These are phyloP conservation scores for Colletotrichum cordylinicola DNA, from an alignment of 2,329 filamentous ascomycete genomes.

Conservation along the genomic window DNA sequence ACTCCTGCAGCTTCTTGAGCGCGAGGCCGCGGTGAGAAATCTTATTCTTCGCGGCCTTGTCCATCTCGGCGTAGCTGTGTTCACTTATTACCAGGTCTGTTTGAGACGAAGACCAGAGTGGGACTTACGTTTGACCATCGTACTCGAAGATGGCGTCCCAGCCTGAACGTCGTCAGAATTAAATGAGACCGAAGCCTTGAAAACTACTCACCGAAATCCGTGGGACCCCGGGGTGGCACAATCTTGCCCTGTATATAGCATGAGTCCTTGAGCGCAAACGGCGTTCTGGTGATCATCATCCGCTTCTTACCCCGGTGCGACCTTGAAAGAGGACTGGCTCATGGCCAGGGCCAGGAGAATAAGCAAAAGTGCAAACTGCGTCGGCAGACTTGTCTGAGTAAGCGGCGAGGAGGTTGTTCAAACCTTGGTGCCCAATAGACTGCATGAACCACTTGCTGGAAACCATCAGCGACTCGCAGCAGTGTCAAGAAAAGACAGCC, in stretches of 20 bases:
- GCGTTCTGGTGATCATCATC: background rate
- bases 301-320: constrained; percentile 70
- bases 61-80: constrained; percentile 88
- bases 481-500: background rate
- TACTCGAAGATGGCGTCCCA: constrained; percentile 99
- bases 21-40: constrained; percentile 92
- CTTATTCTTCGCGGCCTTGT: constrained; percentile 83
- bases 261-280: background rate
- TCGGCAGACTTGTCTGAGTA: constrained; percentile 92
- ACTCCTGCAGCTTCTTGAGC: constrained; percentile 83
- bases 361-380: constrained; percentile 95
- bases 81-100: background rate
- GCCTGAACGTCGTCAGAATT: constrained; percentile 55
- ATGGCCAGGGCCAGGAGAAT: constrained; percentile 82
- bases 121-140: constrained; percentile 77
- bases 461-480: background rate
- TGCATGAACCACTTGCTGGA: constrained; percentile 92
- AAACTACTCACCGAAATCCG: constrained; percentile 74
- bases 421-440: constrained; percentile 78
- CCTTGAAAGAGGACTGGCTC: constrained; percentile 92
- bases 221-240: constrained; percentile 80
- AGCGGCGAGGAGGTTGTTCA: constrained; percentile 88
- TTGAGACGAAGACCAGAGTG: background rate
- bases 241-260: constrained; percentile 68
- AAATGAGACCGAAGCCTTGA: constrained; percentile 4